Evolutionary conservation across 2,329 filamentous ascomycete species (phyloP), one percentile per base, ranked within the genome.

Genomic region (Fusarium brevicatenulatum): DNA sequence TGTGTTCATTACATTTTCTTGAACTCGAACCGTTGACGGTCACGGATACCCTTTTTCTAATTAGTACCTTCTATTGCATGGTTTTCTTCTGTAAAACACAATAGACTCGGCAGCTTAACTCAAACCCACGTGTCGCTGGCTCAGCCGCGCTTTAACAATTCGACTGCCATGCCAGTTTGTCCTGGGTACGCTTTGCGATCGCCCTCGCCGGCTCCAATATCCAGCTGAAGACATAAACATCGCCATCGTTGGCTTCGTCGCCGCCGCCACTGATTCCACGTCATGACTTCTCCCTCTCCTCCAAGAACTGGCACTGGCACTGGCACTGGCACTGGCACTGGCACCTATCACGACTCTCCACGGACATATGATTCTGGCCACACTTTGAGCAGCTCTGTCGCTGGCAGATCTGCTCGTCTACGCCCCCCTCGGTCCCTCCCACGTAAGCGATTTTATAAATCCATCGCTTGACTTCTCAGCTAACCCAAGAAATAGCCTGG

Each of bases 401-500:
- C 75, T 16, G 66, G 44, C 34, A 68, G 55, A 65, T 62, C 66
- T 46, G 57, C 70, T 46, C 75, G 76, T 44, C 53, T 72, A 28
- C 76, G 76, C 5, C 76, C 76, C 53, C 76, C 76, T 34, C 57
- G 76, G n/a, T 78, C 76, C 10, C 70, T 78, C 32, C 76, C 76
- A 56, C 76, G 76, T 78, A 74, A 73, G 76, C 58, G 53, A 46
- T 21, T 30, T 42, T 50, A 19, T 19, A 21, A 7, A 16, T 43
- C 19, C 32, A 58, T 62, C 36, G 53, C 25, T 57, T 23, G 50
- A 23, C 55, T 72, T 47, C 19, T 30, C 9, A 36, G 36, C 59
- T 69, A 73, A 75, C 57, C 37, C 34, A 32, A 42, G 23, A 23
- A 52, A 57, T 56, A 65, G 86, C 86, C 42, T 87, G 86, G 86